Evolutionary conservation across 129 eudicot genomes (phyloP), one percentile per base, ranked within the genome.

Genomic region (Pulicaria dysenterica): DNA sequence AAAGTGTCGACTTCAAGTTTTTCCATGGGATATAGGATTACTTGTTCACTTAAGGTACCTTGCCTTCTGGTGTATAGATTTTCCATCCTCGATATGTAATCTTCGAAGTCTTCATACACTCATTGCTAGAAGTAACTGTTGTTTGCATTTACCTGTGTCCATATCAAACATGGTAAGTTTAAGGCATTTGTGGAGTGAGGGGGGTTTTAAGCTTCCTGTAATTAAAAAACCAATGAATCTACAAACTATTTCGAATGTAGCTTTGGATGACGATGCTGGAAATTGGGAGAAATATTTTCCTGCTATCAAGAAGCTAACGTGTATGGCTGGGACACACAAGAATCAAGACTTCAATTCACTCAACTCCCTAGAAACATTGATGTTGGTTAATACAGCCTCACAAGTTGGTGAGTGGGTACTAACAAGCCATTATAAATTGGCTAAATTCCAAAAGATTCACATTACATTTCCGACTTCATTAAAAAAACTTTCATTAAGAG

Each of bases 391-490:
- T n/a, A n/a, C n/a, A n/a, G n/a, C n/a, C n/a, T n/a, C n/a, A n/a
- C n/a, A n/a, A n/a, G n/a, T n/a, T n/a, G n/a, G n/a, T n/a, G n/a
- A n/a, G n/a, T n/a, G n/a, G n/a, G n/a, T n/a, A n/a, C n/a, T n/a
- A n/a, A n/a, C n/a, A 48, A 19, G 39, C 61, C 24, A 11, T 6
- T 6, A 17, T 16, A 16, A 55, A 55, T 5, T 55, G 34, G 10
- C 11, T 15, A n/a, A 3, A 15, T 4, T n/a, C n/a, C n/a, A n/a
- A 7, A 8, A 40, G 15, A 15, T 8, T 15, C 8, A 50, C 46
- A 55, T 12, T 59, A 61, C 17, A 24, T 80, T 83, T 24, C 88
- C 88, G 2, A 36, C 59, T 31, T 49, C 75, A 9, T 13, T 86
- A 8, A 83, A 64, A 66, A 54, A 73, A 24, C 75, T 86, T 12